Percentiles rank a stretch among this genome's conserved stretches.
phyloP scores from a whole-genome alignment of 2,329 filamentous ascomycete genomes.

The Zasmidium angulare region DNA sequence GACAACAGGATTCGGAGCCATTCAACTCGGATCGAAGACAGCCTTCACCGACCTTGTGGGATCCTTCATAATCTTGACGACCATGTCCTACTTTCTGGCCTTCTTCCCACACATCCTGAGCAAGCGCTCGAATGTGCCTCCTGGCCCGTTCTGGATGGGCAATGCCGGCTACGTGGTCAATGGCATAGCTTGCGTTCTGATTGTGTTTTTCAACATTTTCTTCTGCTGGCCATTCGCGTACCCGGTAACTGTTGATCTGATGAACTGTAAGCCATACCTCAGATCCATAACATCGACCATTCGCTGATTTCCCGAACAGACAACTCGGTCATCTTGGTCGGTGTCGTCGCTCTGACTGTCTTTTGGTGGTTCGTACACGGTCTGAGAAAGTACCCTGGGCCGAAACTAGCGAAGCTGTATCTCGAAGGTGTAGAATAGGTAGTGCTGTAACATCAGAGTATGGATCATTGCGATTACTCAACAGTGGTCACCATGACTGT shows the following conservation, averaged over 20 bases:
- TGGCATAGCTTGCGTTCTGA: constrained; percentile 32
- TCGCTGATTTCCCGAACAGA: constrained; percentile 36
- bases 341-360: constrained; percentile 48
- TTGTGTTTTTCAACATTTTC: constrained; percentile 38
- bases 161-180: constrained; percentile 34
- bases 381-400: constrained; percentile 50
- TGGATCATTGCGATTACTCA: background rate
- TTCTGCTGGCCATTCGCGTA: constrained; percentile 38
- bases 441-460: background rate
- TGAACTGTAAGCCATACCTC: constrained; percentile 39
- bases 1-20: constrained; percentile 45
- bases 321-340: constrained; percentile 56
- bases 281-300: constrained; percentile 28
- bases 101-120: constrained; percentile 38
- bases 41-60: constrained; percentile 39
- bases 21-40: constrained; percentile 33
- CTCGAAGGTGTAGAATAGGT: constrained; percentile 8
- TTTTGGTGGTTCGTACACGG: constrained; percentile 55
- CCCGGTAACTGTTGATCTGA: constrained; percentile 28
- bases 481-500: no score
- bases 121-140: constrained; percentile 32
- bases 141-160: constrained; percentile 39
- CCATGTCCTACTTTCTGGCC: constrained; percentile 36
- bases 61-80: constrained; percentile 38
- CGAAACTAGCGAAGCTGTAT: constrained; percentile 51